Percentiles rank a stretch among this genome's conserved stretches.
These are phyloP conservation scores for Clathrospora elynae DNA, from an alignment of 2,329 filamentous ascomycete genomes.

Conservation along the genomic window DNA sequence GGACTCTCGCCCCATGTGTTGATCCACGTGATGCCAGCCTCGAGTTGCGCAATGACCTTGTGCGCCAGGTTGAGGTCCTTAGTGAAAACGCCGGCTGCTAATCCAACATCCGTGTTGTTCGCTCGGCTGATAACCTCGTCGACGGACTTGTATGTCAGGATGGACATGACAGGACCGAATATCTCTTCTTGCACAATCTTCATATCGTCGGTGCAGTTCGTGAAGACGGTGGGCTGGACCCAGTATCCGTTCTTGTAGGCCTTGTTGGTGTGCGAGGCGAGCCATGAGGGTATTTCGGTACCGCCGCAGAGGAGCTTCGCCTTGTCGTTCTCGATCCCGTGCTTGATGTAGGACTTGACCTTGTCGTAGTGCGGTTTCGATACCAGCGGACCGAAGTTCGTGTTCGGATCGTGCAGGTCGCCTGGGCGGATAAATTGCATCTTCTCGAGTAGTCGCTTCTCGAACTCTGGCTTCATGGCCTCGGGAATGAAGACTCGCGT, in stretches of 20 bases:
- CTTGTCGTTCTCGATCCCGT: constrained; percentile 74
- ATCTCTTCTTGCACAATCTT: constrained; percentile 81
- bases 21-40: constrained; percentile 89
- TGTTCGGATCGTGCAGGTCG: constrained; percentile 70
- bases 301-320: constrained; percentile 78
- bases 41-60: constrained; percentile 68
- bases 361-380: constrained; percentile 76
- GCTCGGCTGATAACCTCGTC: constrained; percentile 74
- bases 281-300: constrained; percentile 58
- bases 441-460: constrained; percentile 70
- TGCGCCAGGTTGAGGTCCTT: constrained; percentile 76
- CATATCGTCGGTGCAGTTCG: constrained; percentile 83
- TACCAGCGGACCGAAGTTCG: constrained; percentile 85
- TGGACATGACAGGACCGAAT: constrained; percentile 84
- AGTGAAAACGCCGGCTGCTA: constrained; percentile 84
- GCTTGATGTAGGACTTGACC: constrained; percentile 74
- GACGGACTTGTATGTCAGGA: constrained; percentile 73
- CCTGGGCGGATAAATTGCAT: constrained; percentile 73
- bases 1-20: constrained; percentile 94
- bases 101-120: constrained; percentile 76
- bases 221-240: constrained; percentile 83
- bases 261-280: constrained; percentile 50
- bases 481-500: constrained; percentile 83
- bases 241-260: constrained; percentile 70
- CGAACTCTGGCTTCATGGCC: constrained; percentile 68